Evolutionary conservation across 768 basidiomycete species (phyloP).

Genomic region (Vararia minispora): DNA sequence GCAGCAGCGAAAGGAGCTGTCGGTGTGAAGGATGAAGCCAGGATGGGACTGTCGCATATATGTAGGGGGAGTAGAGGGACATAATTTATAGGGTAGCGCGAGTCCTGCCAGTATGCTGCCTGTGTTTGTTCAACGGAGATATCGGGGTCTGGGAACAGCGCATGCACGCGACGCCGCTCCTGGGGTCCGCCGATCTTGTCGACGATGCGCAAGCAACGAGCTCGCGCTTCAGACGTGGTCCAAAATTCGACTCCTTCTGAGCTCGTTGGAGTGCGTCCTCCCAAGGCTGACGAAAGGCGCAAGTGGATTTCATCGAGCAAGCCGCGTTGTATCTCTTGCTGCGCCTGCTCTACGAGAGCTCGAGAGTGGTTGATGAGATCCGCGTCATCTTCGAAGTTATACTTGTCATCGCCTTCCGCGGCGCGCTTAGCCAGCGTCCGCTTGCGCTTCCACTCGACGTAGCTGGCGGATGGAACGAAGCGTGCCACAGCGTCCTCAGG

Average conservation of each 20-base stretch:
- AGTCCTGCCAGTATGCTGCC: slow-evolving; percentile 49
- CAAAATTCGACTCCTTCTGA: slow-evolving; percentile 46
- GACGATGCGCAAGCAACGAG: slow-evolving; percentile 66
- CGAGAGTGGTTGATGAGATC: slow-evolving; percentile 42
- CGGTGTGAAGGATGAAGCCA: background rate
- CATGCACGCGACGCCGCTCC: slow-evolving; percentile 54
- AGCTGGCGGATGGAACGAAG: slow-evolving; percentile 49
- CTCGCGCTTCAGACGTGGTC: slow-evolving; percentile 69
- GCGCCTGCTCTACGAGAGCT: slow-evolving; percentile 58
- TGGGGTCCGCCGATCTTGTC: slow-evolving; percentile 65
- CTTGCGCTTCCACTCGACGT: slow-evolving; percentile 48
- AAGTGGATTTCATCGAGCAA: slow-evolving; percentile 54
- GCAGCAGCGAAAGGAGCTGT: slow-evolving; percentile 2
- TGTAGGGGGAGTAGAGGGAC: slow-evolving; percentile 49
- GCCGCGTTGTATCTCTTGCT: slow-evolving; percentile 61
- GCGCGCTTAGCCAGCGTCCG: slow-evolving; percentile 11
- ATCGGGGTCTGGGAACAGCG: slow-evolving; percentile 56
- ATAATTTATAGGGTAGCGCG: slow-evolving; percentile 43
- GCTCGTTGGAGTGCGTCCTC: background rate
- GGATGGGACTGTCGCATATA: slow-evolving; percentile 20
- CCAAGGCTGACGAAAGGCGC: slow-evolving; percentile 23
- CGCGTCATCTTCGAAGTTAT: slow-evolving; percentile 8
- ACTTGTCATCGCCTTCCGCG: slow-evolving; percentile 13
- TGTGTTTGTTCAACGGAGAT: too few species aligned
- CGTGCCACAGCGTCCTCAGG: slow-evolving; percentile 47